phyloP scores from a whole-genome alignment of 1,284 basidiomycete species.

The Meira nashicola region DNA sequence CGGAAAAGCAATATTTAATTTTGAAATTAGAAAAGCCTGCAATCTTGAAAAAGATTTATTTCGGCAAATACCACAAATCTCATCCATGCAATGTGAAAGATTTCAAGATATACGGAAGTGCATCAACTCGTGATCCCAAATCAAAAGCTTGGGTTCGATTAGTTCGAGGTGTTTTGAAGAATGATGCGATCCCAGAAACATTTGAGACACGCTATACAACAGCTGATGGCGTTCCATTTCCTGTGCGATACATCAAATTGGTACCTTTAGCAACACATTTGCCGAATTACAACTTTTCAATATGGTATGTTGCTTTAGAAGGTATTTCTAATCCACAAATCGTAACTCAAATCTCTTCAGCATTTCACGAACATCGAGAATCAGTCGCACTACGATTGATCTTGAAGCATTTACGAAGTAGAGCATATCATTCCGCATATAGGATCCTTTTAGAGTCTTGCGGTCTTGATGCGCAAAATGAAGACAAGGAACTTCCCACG shows the following conservation, averaged over 20 bases:
- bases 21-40: conserved; percentile 45
- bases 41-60: conserved; percentile 44
- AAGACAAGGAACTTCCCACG: conserved; percentile 49
- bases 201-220: conserved; percentile 35
- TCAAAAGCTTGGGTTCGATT: conserved; percentile 36
- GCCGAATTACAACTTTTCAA: conserved; percentile 51
- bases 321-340: conserved; percentile 35
- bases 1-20: conserved; percentile 48
- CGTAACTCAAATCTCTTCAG: conserved; percentile 14
- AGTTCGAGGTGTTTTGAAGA: conserved; percentile 44
- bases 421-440: conserved; percentile 67
- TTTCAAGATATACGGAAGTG: conserved; percentile 51
- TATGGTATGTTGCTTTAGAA: conserved; percentile 52
- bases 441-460: conserved; percentile 30
- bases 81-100: conserved; percentile 53
- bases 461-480: conserved; percentile 18
- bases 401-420: conserved; percentile 72
- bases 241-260: conserved; percentile 46
- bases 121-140: conserved; percentile 10
- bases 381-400: conserved; percentile 41
- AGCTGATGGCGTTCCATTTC: conserved; percentile 29
- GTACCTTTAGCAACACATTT: conserved; percentile 50
- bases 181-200: conserved; percentile 43
- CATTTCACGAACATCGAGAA: conserved; percentile 31
- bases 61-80: conserved; percentile 52